phyloP scores from a whole-genome alignment of 345 rosid genomes.

The Mallotus nudiflorus region DNA sequence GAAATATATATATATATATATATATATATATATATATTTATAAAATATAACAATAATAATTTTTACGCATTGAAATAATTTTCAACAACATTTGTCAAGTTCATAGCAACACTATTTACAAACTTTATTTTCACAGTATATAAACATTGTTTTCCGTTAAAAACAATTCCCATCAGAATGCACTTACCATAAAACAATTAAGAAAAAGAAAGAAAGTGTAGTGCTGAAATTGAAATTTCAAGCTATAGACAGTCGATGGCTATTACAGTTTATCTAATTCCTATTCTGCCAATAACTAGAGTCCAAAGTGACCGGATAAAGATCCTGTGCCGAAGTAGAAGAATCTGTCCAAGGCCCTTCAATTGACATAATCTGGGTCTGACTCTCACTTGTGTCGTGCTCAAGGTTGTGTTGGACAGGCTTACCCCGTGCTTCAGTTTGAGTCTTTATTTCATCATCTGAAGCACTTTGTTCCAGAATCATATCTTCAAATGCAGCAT shows the following conservation, averaged over 20 bases:
- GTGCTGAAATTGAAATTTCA: no score
- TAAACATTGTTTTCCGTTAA: no score
- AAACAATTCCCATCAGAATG: no score
- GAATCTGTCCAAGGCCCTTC: constrained; percentile 38
- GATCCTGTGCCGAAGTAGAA: constrained; percentile 35
- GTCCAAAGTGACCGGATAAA: constrained; percentile 29
- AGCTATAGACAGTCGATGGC: background rate
- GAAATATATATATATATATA: no score
- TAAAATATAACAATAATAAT: no score
- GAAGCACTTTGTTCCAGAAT: background rate
- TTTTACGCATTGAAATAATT: no score
- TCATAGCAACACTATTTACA: no score
- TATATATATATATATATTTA: no score
- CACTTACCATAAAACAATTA: no score
- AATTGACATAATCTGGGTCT: constrained; percentile 12
- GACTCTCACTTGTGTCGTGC: constrained; percentile 11
- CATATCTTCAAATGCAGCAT: constrained; percentile 23
- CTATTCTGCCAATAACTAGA: constrained; percentile 19
- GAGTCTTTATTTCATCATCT: constrained; percentile 16
- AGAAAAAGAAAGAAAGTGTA: no score
- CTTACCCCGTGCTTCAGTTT: constrained; percentile 33
- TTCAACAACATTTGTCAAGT: no score
- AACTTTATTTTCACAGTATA: no score
- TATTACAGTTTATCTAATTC: background rate
- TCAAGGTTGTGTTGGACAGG: constrained; percentile 24